Evolutionary conservation across 2,329 filamentous ascomycete species (phyloP), one percentile per base, ranked within the genome.

Genomic region (Aspergillus sp.): DNA sequence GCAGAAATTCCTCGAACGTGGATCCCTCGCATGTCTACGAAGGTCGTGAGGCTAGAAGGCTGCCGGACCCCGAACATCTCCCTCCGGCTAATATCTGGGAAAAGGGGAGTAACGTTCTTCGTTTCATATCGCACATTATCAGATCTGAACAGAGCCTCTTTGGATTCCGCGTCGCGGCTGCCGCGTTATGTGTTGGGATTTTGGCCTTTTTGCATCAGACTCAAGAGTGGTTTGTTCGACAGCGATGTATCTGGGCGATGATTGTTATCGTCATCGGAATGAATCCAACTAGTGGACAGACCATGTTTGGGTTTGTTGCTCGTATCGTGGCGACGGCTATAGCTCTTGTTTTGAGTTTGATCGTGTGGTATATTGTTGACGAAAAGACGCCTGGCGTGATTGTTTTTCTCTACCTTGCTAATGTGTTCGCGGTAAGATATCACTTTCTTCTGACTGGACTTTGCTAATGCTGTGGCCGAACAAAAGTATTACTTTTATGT

Each of bases 171-270:
- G 82, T 79, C 29, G 83, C 83, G 0, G 81, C 79, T 44, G 86
- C 86, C 1, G 86, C 84, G 1, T 81, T 90, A 70, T 82, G 77
- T 2, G 70, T 89, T 12, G 85, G 77, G 0, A 81, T 90, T 39
- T 61, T 87, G 1, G 83, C 78, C 0, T 89, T 78, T 58, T 67
- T 90, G 4, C 69, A 75, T 30, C 62, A 75, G 19, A 84, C 83
- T 0, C 78, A 87, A 50, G 55, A 59, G 0, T 88, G 88, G 58
- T 90, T 87, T 60, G 73, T 79, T 8, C 68, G 79, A 36, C 81
- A 90, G 54, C 71, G 86, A 38, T 68, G 87, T 2, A 79, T 89
- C 8, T 90, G 86, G 86, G 82, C 84, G 1, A 78, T 89, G 73
- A 85, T 90, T 48, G 86, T 89, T 58, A 75, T 83, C 28, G 78